phyloP scores from a whole-genome alignment of 2,329 filamentous ascomycete species.

The Fusarium redolens region DNA sequence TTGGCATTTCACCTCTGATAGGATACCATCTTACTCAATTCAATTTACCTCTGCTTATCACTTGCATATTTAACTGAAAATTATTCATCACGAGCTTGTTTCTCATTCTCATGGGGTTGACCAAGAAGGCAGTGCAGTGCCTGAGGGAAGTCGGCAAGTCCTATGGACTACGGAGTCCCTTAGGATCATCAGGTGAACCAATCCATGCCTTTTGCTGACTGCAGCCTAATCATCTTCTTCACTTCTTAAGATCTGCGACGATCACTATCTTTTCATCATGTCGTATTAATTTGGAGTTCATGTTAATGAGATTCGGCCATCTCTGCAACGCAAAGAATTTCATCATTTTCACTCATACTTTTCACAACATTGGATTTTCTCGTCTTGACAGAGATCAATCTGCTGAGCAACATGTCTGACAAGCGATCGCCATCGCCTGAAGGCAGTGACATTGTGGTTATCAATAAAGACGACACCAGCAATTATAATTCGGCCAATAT shows the following conservation, averaged over 20 bases:
- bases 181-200: neutral
- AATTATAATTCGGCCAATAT: constrained; percentile 50
- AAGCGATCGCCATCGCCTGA: neutral
- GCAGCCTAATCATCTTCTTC: neutral
- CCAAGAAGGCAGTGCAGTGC: neutral
- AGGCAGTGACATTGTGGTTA: constrained; percentile 24
- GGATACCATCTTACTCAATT: neutral
- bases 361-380: too few species aligned
- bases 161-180: neutral
- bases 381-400: too few species aligned
- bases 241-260: neutral
- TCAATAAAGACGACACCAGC: constrained; percentile 38
- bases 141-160: neutral
- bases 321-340: fast-evolving
- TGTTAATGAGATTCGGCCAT: neutral
- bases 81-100: fast-evolving
- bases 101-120: neutral
- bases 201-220: neutral
- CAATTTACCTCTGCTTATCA: neutral
- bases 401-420: neutral
- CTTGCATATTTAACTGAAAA: fast-evolving
- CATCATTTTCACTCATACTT: neutral
- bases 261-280: neutral
- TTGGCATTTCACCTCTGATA: neutral
- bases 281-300: fast-evolving